Evolutionary conservation across 1,284 basidiomycete genomes (phyloP).

Genomic region (Sporisorium scitamineum): DNA sequence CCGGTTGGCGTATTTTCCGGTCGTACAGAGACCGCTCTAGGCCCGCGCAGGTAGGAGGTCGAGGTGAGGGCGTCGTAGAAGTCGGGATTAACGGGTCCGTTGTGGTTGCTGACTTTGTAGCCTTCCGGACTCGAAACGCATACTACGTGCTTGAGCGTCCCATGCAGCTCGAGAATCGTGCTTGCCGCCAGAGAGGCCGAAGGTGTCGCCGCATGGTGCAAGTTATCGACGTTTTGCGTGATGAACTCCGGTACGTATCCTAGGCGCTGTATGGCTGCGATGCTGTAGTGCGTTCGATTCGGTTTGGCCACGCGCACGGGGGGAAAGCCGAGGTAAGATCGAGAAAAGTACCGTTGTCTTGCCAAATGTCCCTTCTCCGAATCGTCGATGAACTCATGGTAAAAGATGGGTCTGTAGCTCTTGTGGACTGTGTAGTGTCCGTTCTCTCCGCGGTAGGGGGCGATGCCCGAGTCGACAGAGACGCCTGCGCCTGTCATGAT

Average conservation of each 20-base stretch:
- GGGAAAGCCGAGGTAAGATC: constrained; percentile 67
- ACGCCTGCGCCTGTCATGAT: constrained; percentile 66
- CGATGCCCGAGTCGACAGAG: constrained; percentile 67
- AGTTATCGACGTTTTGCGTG: constrained; percentile 67
- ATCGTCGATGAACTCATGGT: constrained; percentile 63
- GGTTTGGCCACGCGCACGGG: constrained; percentile 62
- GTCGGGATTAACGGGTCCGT: constrained; percentile 14
- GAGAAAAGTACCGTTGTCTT: constrained; percentile 66
- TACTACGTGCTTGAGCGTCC: constrained; percentile 43
- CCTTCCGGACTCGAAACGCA: constrained; percentile 28
- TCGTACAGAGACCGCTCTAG: constrained; percentile 31
- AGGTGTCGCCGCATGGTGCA: constrained; percentile 65
- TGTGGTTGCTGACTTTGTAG: not conserved
- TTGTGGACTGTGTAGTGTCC: constrained; percentile 65
- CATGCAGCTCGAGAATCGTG: constrained; percentile 68
- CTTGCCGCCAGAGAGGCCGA: constrained; percentile 47
- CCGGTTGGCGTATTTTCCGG: constrained; percentile 48
- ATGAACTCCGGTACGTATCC: constrained; percentile 62
- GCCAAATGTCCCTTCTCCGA: constrained; percentile 49
- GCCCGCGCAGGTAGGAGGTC: constrained; percentile 37
- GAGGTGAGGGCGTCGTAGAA: constrained; percentile 33
- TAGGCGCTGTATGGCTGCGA: constrained; percentile 63
- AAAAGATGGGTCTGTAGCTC: constrained; percentile 68
- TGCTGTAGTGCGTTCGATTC: constrained; percentile 63
- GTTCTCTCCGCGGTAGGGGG: constrained; percentile 66